These are phyloP conservation scores for Botrytis cinerea DNA, from an alignment of 2,329 filamentous ascomycete genomes.

Conservation along the genomic window DNA sequence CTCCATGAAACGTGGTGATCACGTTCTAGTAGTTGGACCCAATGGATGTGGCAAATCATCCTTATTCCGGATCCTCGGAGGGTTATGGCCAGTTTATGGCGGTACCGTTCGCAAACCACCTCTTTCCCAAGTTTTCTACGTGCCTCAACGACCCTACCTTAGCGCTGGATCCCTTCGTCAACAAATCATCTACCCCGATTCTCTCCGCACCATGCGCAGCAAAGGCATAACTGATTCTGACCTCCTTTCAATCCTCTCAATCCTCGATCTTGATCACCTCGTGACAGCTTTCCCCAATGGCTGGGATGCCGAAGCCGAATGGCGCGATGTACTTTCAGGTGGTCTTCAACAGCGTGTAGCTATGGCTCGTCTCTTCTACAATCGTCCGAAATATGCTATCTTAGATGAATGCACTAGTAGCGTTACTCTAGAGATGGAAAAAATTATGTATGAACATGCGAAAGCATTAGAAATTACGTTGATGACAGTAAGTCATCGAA, in stretches of 20 bases:
- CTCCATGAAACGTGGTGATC: slow-evolving; percentile 80
- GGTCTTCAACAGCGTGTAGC: slow-evolving; percentile 94
- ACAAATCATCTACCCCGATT: slow-evolving; percentile 96
- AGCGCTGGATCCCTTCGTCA: slow-evolving; percentile 90
- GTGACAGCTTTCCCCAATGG: slow-evolving; percentile 74
- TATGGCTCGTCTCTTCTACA: slow-evolving; percentile 95
- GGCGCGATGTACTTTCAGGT: slow-evolving; percentile 90
- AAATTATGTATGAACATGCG: slow-evolving; percentile 95
- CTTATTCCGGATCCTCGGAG: slow-evolving; percentile 92
- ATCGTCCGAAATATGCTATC: slow-evolving; percentile 89
- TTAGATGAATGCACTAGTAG: slow-evolving; percentile 94
- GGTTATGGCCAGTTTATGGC: slow-evolving; percentile 96
- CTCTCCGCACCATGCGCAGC: slow-evolving; percentile 79
- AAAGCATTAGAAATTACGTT: slow-evolving; percentile 89
- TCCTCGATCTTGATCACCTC: slow-evolving; percentile 81
- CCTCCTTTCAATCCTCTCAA: slow-evolving; percentile 72
- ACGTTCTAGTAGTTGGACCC: slow-evolving; percentile 87
- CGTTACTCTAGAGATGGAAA: slow-evolving; percentile 93
- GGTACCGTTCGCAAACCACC: slow-evolving; percentile 89
- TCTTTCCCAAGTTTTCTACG: slow-evolving; percentile 95
- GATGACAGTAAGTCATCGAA: slow-evolving; percentile 92
- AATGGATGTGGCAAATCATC: slow-evolving; percentile 98
- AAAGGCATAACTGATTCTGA: slow-evolving; percentile 82
- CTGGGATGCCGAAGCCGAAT: slow-evolving; percentile 94
- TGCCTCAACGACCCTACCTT: slow-evolving; percentile 92